Evolutionary conservation across 805 yeast genomes (phyloP), one percentile per base, ranked within the genome.

Genomic region (Hermanozyma aechmeae): DNA sequence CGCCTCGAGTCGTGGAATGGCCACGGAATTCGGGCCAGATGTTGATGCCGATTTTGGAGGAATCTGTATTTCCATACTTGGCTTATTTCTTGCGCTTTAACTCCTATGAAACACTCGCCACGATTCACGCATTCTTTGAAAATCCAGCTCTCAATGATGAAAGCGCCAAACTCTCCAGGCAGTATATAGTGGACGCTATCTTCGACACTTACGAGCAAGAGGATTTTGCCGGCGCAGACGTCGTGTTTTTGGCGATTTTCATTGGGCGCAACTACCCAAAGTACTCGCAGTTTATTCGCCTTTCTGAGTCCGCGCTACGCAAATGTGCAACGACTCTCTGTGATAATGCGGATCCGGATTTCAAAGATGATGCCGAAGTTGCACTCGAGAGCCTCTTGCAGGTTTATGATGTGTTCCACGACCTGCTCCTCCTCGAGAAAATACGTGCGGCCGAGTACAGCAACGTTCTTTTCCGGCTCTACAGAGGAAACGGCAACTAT

Each of bases 101-200:
- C 38, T 62, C 80, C 4, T 58, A 68, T n/a, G 69, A 68, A 22
- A 70, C 78, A 54, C 65, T 87, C 20, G 61, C 78, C 0, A 69
- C 82, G 12, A 50, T 92, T 33, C 79, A 85, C 50, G 94, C 82
- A 48, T 79, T 81, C 6, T 77, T 89, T 46, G 96, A 89, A 47
- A 94, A 85, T 48, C 56, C 80, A 0, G 61, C 71, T 24, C 51
- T 89, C 32, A 84, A 86, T 49, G 85, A 76, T 13, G 76, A 73
- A 25, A 47, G 54, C 15, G 47, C 50, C 12, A 48, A 45, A 13
- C 62, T 81, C 4, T 79, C 64, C 36, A 61, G 97, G 13, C 97
- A 89, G 49, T 79, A 78, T 40, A 70, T 89, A 10, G 56, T 84
- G 13, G 89, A 84, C 35, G 71, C 83, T 3, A 52, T 89, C 13